Base-by-base conservation (phyloP, 192 early-diverging fungal genomes). In the Coemansia sp. region DNA sequence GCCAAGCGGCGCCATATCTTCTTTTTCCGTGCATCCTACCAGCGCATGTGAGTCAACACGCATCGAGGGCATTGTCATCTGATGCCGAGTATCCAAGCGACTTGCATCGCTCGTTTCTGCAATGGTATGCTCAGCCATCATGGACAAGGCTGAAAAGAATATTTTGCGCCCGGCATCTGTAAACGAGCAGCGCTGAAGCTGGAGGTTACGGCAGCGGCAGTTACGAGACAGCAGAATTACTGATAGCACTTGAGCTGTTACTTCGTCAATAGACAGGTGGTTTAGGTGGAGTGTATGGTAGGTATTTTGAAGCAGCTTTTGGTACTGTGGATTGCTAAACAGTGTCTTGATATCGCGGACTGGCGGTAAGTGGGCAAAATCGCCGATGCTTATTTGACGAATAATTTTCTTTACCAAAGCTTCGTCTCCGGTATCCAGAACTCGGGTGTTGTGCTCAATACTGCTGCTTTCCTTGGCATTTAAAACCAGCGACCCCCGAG, bases 351-450 rank as follows among this genome's bases (percentile, higher is more conserved):
- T 52, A 21, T 53, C 49, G 19, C 48, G 48, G 15, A 59, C 16
- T 14, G 50, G 62, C 7, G 69, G 69, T 12, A 71, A 39, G 41
- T 71, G 69, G 0, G 57, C 69, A 59, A 52, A 71, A 53, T 65
- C 62, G 53, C 69, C 69, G 6, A 51, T 59, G 23, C 45, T 45
- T 8, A 71, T 63, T 15, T 49, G 57, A 6, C 45, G 48, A 6
- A 71, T 61, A 11, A 54, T 41, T 3, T 43, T 33, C 19, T 62
- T 61, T n/a, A 65, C 45, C 3, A 21, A 48, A 3, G 52, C 13
- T 21, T 64, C 69, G 37, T 63, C 52, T 6, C 50, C 56, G 2
- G 52, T 45, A 23, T 61, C 43, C 21, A 71, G 6, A 1, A 28
- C 10, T 6, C 43, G 19, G 7, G 16, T 3, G 7, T 11, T 42